Evolutionary conservation across 108 stramenopile genomes (phyloP), one percentile per base, ranked within the genome.

Genomic region (Aurantiochytrium sp.): DNA sequence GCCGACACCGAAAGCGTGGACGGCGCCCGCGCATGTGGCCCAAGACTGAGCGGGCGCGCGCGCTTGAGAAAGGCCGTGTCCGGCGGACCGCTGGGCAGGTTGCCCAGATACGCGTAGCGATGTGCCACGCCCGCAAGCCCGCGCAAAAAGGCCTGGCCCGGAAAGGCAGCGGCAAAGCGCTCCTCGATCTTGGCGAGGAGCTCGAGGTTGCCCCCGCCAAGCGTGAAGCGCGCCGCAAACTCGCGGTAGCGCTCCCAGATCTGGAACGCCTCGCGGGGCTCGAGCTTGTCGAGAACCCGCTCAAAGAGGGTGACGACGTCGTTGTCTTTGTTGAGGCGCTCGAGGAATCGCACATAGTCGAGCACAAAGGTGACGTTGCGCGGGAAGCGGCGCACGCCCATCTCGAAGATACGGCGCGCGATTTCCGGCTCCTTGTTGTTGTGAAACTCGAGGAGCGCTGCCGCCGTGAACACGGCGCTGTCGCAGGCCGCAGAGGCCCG

Each of bases 161-260:
- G 69, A 30, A 45, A 81, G 4, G 69, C 37, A 39, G 37, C 69
- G 5, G 69, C 69, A 39, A 81, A 45, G n/a, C 69, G 69, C 5
- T 81, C 42, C 42, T 81, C 69, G 42, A 81, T 39, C 41, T 81
- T 81, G 42, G 69, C 42, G 42, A 81, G 69, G 6, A 81, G 37
- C 42, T 81, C 27, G n/a, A 81, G 69, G 41, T 39, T 45, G 8
- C 69, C 69, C 6, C 69, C 69, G 22, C 42, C 69, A 2, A 45
- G 1, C 4, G 42, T 81, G 42, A 81, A 81, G 1, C 69, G 37
- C 42, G 69, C 69, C 37, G 41, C 41, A 81, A 81, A 81, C 42
- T 81, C 69, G 10, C 69, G 37, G 27, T 81, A 81, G 4, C 69
- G 69, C 69, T 81, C 69, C 69, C 69, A 81, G 15, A 81, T 45